These are phyloP conservation scores for Elaeis guineensis DNA, from an alignment of 176 grass and related monocot species.

Conservation along the genomic window DNA sequence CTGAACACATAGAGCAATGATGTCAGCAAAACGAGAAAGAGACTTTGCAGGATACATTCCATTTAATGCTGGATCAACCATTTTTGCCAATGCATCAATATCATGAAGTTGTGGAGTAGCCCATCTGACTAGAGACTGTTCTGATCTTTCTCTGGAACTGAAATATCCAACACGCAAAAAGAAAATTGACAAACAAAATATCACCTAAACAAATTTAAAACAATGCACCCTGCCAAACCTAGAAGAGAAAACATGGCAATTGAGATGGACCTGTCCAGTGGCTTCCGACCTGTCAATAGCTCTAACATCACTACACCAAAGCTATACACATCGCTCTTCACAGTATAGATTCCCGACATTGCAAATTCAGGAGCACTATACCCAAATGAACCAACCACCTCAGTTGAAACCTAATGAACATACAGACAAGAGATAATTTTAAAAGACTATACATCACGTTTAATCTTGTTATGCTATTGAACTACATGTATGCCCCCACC, in stretches of 20 bases:
- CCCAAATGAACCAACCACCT: conserved; percentile 44
- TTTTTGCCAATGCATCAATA: conserved; percentile 65
- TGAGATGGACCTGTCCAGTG: conserved; percentile 61
- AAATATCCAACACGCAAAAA: not conserved
- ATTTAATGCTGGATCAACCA: conserved; percentile 74
- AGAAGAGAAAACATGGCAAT: conserved; percentile 1
- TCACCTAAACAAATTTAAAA: too few species aligned
- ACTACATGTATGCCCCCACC: too few species aligned
- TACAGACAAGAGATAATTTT: not conserved
- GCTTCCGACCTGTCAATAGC: conserved; percentile 82
- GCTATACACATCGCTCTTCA: conserved; percentile 84
- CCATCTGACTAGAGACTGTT: conserved; percentile 77
- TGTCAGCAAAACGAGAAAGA: conserved; percentile 72
- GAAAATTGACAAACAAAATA: too few species aligned
- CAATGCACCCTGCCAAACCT: too few species aligned
- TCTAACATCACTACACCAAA: conserved; percentile 92
- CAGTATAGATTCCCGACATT: conserved; percentile 38
- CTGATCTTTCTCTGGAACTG: conserved; percentile 45
- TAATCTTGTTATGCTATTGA: too few species aligned
- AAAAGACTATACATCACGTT: too few species aligned
- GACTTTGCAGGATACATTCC: conserved; percentile 81
- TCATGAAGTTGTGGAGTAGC: conserved; percentile 76
- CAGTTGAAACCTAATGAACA: conserved; percentile 47
- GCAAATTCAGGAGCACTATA: conserved; percentile 73
- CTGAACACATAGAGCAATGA: conserved; percentile 70